Evolutionary conservation across 495 filamentous ascomycete genomes (phyloP).

Genomic region (Opeltia flavorubescens): DNA sequence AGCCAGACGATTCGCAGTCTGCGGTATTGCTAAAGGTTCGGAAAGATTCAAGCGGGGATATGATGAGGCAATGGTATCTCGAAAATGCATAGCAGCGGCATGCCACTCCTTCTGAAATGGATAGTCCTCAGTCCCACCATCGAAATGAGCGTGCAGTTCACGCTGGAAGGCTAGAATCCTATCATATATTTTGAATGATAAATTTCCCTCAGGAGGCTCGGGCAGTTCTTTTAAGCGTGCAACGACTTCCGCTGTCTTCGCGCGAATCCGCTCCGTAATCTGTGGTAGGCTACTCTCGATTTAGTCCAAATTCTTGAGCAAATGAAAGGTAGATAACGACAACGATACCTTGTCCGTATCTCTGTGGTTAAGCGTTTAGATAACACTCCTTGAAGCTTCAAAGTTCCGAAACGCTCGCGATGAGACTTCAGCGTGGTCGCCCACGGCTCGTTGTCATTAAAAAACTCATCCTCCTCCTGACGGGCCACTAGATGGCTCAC

Average conservation of each 20-base stretch:
- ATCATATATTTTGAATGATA: constrained; percentile 23
- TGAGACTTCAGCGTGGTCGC: constrained; percentile 28
- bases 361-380: constrained; percentile 39
- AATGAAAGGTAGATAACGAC: not conserved
- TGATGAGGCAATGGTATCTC: constrained; percentile 14
- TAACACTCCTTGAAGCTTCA: constrained; percentile 37
- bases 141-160: constrained; percentile 21
- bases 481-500: constrained; percentile 39
- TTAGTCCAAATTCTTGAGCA: not conserved
- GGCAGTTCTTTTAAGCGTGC: constrained; percentile 35
- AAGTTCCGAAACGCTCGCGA: constrained; percentile 42
- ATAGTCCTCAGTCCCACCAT: constrained; percentile 21
- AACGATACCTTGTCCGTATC: constrained; percentile 36
- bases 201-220: constrained; percentile 34
- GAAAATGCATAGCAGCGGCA: constrained; percentile 23
- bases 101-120: constrained; percentile 27
- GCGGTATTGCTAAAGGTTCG: not conserved
- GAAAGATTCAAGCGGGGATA: not conserved
- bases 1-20: not conserved
- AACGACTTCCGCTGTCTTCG: constrained; percentile 32
- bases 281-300: constrained; percentile 34
- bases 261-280: constrained; percentile 42
- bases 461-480: constrained; percentile 45
- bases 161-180: constrained; percentile 23
- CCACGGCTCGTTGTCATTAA: constrained; percentile 34